These are phyloP conservation scores for Fragaria iinumae DNA, from an alignment of 306 rosid genomes.

Conservation along the genomic window DNA sequence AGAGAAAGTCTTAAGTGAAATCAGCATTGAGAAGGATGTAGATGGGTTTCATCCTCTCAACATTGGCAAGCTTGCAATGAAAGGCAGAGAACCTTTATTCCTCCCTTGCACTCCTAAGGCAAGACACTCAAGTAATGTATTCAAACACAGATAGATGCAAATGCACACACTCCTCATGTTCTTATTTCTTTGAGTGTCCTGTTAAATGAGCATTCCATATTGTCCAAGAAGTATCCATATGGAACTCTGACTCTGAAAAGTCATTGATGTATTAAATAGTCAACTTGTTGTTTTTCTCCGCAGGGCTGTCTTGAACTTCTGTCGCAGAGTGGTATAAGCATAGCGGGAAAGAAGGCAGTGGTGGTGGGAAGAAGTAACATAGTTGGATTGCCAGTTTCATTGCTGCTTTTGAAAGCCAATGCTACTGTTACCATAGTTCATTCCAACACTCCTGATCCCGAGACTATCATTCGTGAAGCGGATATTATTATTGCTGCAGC, in stretches of 20 bases:
- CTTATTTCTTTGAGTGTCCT: not conserved
- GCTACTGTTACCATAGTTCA: constrained; percentile 81
- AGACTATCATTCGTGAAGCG: constrained; percentile 65
- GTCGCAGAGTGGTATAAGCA: constrained; percentile 63
- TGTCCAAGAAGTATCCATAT: constrained; percentile 15
- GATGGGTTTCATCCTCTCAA: constrained; percentile 97
- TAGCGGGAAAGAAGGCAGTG: constrained; percentile 80
- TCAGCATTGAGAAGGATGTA: constrained; percentile 84
- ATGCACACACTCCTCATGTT: constrained; percentile 5
- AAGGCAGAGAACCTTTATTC: constrained; percentile 88
- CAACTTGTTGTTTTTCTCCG: not conserved
- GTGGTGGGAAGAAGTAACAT: constrained; percentile 97
- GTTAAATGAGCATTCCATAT: constrained; percentile 2
- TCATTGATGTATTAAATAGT: not conserved
- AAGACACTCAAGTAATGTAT: constrained; percentile 23
- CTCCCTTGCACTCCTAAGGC: constrained; percentile 94
- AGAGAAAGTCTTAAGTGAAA: constrained; percentile 74
- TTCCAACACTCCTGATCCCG: constrained; percentile 65
- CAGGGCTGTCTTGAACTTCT: constrained; percentile 93
- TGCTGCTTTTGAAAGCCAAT: constrained; percentile 84
- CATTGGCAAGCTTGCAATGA: constrained; percentile 94
- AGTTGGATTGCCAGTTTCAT: constrained; percentile 82
- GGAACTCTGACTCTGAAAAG: constrained; percentile 9
- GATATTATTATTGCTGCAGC: constrained; percentile 94
- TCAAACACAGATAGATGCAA: constrained; percentile 8